Base-by-base conservation (phyloP, 768 basidiomycete species). In the Phaffia australis region DNA sequence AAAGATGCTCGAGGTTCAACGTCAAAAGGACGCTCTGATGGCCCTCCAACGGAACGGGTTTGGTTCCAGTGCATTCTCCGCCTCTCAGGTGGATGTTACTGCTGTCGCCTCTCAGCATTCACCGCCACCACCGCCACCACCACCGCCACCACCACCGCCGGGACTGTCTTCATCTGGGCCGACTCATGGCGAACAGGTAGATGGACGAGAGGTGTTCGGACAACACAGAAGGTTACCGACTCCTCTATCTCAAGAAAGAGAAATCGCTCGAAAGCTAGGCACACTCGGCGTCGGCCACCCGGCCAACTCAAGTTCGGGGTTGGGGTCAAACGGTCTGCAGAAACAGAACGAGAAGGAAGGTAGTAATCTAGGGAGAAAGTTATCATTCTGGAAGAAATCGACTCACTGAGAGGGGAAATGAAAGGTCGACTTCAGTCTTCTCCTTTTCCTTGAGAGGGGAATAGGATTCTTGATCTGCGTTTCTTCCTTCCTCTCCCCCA, bases 371-470 rank as follows among this genome's bases (percentile, higher is more conserved):
- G 65, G 65, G 7, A 25, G 65, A 48, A 61, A 62, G 65, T 47
- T 66, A 19, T 56, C 52, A 27, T 66, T 66, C 27, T 66, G 65
- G 65, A 61, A 56, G 58, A 66, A 54, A n/a, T n/a, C n/a, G n/a
- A n/a, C n/a, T n/a, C n/a, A n/a, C n/a, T n/a, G n/a, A n/a, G n/a
- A n/a, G n/a, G n/a, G n/a, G n/a, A n/a, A n/a, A n/a, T n/a, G n/a
- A n/a, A n/a, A n/a, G n/a, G n/a, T n/a, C n/a, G n/a, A n/a, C n/a
- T n/a, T n/a, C n/a, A n/a, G n/a, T n/a, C n/a, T n/a, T n/a, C n/a
- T n/a, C n/a, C n/a, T n/a, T n/a, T n/a, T n/a, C n/a, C n/a, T n/a
- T n/a, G n/a, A n/a, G n/a, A n/a, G n/a, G n/a, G n/a, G n/a, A n/a
- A n/a, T n/a, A n/a, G n/a, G n/a, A n/a, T n/a, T n/a, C n/a, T n/a